Percentiles rank a stretch among this genome's conserved stretches.
Conservation (phyloP, 177 flowering plant genomes). For the Vitis hybrid region DNA sequence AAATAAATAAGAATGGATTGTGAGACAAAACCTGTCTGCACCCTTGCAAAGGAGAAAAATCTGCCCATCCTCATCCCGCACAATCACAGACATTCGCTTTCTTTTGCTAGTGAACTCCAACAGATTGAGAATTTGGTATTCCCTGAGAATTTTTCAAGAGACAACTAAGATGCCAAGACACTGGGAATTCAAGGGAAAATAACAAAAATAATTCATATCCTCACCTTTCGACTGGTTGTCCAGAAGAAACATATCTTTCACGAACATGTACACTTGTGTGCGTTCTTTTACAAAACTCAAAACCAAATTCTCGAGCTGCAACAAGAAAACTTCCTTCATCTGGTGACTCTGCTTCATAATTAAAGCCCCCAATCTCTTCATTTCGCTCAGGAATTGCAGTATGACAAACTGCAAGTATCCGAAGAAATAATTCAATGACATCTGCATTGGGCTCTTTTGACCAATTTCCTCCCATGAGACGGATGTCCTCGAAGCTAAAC, state of each 20-base stretch:
- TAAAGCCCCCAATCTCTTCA: conserved; percentile 58
- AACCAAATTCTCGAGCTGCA: conserved; percentile 91
- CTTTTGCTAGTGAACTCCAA: conserved; percentile 89
- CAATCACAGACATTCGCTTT: conserved; percentile 91
- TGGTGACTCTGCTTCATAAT: conserved; percentile 87
- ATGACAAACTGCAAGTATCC: conserved; percentile 75
- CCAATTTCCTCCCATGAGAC: conserved; percentile 82
- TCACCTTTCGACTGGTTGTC: conserved; percentile 61
- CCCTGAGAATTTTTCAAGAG: conserved; percentile 45
- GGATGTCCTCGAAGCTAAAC: conserved; percentile 76
- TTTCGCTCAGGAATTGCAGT: conserved; percentile 81
- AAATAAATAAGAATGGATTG: neutral
- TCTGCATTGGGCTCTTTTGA: conserved; percentile 54
- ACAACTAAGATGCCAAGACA: conserved; percentile 11
- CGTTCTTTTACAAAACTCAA: conserved; percentile 75
- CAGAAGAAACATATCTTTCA: conserved; percentile 51
- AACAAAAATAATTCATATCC: conserved; percentile 8
- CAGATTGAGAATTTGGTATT: conserved; percentile 68
- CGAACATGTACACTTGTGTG: conserved; percentile 66
- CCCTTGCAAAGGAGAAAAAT: conserved; percentile 87
- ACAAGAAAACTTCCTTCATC: conserved; percentile 85
- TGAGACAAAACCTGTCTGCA: conserved; percentile 80
- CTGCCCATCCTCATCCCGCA: conserved; percentile 68
- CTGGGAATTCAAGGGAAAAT: neutral
- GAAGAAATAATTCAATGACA: conserved; percentile 50